Evolutionary conservation across 768 basidiomycete species (phyloP), one percentile per base, ranked within the genome.

Genomic region (Lactarius evosmus): DNA sequence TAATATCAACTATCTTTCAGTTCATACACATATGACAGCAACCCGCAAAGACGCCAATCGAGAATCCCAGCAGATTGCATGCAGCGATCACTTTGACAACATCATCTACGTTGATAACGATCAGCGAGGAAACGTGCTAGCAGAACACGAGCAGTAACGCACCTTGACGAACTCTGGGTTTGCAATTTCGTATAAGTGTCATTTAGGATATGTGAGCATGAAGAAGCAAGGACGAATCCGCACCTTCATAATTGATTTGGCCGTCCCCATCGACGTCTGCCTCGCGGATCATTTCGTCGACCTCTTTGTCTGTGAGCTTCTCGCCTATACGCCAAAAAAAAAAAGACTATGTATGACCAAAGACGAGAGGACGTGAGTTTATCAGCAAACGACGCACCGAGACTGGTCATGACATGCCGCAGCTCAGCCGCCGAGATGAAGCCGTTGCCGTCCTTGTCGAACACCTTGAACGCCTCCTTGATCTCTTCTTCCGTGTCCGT

Each of bases 261-360:
- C 93, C 93, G 74, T 94, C 92, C 57, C 95, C 94, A 72, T 97
- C 93, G 56, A 93, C 82, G 73, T 97, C 94, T 61, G 94, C 95
- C 78, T 97, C 95, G 60, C 93, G 87, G 74, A 97, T 97, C 94
- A 97, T 95, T 80, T 95, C 94, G 65, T 93, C 90, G 67, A 95
- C 93, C 76, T 96, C 94, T 8, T 72, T 80, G 67, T 95, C 93
- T 14, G 90, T 82, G 62, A 95, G 79, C 75, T 93, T 94, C 81
- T 95, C 93, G 62, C 91, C 90, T 86, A 72, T 67, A 65, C 52
- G 56, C 58, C n/a, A n/a, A n/a, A n/a, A n/a, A n/a, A n/a, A n/a
- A 36, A 16, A 33, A 22, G 30, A 51, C 34, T 29, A 54, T 3
- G 25, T 55, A 56, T 54, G 61, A 57, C 16, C 56, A 50, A n/a